phyloP scores from a whole-genome alignment of 2,329 filamentous ascomycete species.

The Ophiostoma australiae region DNA sequence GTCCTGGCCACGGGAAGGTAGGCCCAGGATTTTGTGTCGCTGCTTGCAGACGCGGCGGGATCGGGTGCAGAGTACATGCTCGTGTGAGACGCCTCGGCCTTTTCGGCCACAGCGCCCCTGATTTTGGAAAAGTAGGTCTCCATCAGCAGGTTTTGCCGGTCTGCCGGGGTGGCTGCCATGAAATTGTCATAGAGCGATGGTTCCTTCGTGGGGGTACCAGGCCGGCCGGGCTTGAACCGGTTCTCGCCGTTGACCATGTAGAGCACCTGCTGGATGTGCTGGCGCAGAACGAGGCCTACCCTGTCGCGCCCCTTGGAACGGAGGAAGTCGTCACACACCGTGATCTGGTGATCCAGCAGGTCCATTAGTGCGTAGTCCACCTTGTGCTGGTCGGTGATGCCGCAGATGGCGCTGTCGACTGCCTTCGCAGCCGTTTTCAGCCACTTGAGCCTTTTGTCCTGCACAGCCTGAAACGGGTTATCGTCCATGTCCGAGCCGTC shows the following conservation, averaged over 20 bases:
- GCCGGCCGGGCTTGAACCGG: background rate
- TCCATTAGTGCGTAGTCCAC: conserved; percentile 32
- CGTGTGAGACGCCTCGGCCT: background rate
- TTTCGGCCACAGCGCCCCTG: background rate
- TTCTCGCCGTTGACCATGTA: conserved; percentile 40
- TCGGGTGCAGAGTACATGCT: background rate
- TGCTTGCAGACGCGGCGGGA: background rate
- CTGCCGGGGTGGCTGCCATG: background rate
- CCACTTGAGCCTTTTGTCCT: background rate
- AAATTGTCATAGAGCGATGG: background rate
- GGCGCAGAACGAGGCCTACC: conserved; percentile 45
- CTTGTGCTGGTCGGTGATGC: too few relatives aligned
- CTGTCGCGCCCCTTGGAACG: conserved; percentile 33
- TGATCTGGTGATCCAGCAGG: conserved; percentile 40
- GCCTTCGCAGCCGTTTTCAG: background rate
- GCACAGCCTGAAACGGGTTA: background rate
- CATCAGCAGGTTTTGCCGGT: conserved; percentile 9
- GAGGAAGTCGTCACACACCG: conserved; percentile 42
- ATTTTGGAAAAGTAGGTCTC: background rate
- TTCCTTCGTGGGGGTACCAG: background rate
- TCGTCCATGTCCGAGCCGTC: background rate
- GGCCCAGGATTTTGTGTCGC: background rate
- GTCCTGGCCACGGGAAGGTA: background rate
- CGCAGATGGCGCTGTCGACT: background rate
- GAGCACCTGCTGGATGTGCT: conserved; percentile 47